These are phyloP conservation scores for Amesomyces nigricolor DNA, from an alignment of 2,329 filamentous ascomycete genomes.

Conservation along the genomic window DNA sequence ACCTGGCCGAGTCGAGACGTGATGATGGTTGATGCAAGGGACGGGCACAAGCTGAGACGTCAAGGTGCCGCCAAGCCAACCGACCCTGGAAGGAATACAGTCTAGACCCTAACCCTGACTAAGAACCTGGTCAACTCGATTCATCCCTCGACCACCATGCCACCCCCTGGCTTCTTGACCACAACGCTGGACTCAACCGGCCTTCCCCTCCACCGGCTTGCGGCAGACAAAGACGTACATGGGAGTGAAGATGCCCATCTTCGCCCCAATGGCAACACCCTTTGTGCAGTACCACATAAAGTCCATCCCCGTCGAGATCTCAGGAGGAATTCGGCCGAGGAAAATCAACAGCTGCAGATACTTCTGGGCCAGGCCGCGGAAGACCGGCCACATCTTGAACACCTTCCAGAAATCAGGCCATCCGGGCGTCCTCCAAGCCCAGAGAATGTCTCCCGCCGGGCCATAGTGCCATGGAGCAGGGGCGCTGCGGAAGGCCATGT, in stretches of 20 bases:
- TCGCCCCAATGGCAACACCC: constrained; percentile 10
- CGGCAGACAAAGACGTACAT: constrained; percentile 20
- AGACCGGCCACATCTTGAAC: constrained; percentile 17
- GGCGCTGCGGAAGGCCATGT: constrained; percentile 61
- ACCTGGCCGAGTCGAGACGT: not conserved
- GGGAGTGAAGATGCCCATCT: constrained; percentile 18
- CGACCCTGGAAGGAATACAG: too few relatives aligned
- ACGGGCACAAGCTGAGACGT: constrained; percentile 1
- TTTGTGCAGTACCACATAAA: constrained; percentile 22
- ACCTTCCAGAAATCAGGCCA: constrained; percentile 22
- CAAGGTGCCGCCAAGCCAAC: constrained; percentile 7
- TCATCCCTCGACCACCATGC: not conserved
- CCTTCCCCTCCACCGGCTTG: constrained; percentile 9
- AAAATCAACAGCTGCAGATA: constrained; percentile 12
- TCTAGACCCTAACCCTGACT: constrained; percentile 6
- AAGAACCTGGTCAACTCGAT: too few relatives aligned
- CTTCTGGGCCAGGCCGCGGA: constrained; percentile 8
- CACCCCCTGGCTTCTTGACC: not conserved
- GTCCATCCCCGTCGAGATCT: constrained; percentile 16
- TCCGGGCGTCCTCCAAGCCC: constrained; percentile 13
- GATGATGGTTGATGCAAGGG: not conserved
- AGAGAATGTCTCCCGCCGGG: constrained; percentile 17
- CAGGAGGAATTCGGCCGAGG: constrained; percentile 6
- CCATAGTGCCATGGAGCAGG: constrained; percentile 63
- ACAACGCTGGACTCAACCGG: not conserved